Percentiles rank a stretch among this genome's conserved stretches.
phyloP scores from a whole-genome alignment of 2,329 filamentous ascomycete genomes.

The Aspergillus floridensis region DNA sequence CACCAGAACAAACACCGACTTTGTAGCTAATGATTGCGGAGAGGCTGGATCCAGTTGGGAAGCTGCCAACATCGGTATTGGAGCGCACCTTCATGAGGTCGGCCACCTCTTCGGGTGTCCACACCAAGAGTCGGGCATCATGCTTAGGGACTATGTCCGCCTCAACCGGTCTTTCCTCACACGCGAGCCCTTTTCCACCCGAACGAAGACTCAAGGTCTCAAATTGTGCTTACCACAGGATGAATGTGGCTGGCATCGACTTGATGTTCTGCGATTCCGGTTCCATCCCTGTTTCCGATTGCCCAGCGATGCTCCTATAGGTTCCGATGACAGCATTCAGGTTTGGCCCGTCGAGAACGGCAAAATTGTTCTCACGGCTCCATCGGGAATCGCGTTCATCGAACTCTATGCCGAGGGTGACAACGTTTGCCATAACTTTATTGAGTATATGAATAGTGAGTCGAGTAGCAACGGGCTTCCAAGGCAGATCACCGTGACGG shows the following conservation, averaged over 20 bases:
- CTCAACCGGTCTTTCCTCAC: conserved; percentile 80
- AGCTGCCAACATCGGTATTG: conserved; percentile 89
- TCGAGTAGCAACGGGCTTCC: conserved; percentile 59
- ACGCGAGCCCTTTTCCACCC: conserved; percentile 80
- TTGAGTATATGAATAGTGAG: conserved; percentile 70
- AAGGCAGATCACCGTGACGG: conserved; percentile 70
- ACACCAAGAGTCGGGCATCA: conserved; percentile 85
- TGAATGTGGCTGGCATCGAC: conserved; percentile 86
- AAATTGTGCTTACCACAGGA: conserved; percentile 71
- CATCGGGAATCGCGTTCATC: conserved; percentile 78
- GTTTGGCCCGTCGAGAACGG: conserved; percentile 80
- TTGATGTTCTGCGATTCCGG: conserved; percentile 85
- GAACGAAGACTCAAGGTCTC: conserved; percentile 76
- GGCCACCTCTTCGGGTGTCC: conserved; percentile 89
- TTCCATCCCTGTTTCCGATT: conserved; percentile 87
- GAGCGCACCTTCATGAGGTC: conserved; percentile 86
- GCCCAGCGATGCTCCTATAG: conserved; percentile 66
- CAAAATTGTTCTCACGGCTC: conserved; percentile 71
- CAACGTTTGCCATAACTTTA: conserved; percentile 73
- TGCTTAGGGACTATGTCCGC: conserved; percentile 82
- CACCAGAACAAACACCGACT: conserved; percentile 77
- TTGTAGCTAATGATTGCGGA: conserved; percentile 80
- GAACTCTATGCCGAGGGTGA: conserved; percentile 82
- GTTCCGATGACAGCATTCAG: conserved; percentile 73
- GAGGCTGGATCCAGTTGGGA: conserved; percentile 93